A percentile compares a stretch with the other conserved stretches of the same genome.
phyloP scores from a whole-genome alignment of 768 basidiomycete genomes.

The Xerocomellus dryophilus region DNA sequence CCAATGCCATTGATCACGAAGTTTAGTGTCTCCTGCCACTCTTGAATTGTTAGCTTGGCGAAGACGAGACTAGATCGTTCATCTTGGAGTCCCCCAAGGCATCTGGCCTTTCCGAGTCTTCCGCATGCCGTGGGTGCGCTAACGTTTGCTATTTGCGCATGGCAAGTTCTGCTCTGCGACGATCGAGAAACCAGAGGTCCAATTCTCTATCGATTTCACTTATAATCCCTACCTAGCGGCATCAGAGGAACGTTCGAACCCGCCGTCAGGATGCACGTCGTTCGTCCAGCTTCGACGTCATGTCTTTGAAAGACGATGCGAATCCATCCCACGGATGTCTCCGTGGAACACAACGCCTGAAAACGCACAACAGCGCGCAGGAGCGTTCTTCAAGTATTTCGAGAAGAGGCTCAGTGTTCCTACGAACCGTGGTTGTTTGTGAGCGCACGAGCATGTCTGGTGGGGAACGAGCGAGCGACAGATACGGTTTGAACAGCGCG shows the following conservation, averaged over 20 bases:
- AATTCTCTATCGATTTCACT: slow-evolving; percentile 49
- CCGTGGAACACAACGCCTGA: slow-evolving; percentile 51
- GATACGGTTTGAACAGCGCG: background rate
- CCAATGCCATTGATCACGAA: slow-evolving; percentile 35
- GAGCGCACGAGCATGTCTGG: background rate
- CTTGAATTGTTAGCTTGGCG: background rate
- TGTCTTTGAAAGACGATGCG: background rate
- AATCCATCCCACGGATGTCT: slow-evolving; percentile 41
- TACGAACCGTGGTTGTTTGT: slow-evolving; percentile 60
- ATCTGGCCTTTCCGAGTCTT: background rate
- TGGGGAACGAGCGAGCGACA: background rate
- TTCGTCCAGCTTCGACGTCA: background rate
- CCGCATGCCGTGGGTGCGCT: background rate
- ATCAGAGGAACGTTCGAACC: slow-evolving; percentile 61
- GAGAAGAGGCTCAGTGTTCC: slow-evolving; percentile 46
- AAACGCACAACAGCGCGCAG: slow-evolving; percentile 51
- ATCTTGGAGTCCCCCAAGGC: slow-evolving; percentile 4
- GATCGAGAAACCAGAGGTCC: slow-evolving; percentile 49
- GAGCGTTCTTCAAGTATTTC: slow-evolving; percentile 51
- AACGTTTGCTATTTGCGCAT: background rate
- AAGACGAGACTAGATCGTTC: background rate
- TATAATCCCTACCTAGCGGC: slow-evolving; percentile 56
- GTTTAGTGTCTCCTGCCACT: too few relatives aligned
- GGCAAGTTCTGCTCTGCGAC: slow-evolving; percentile 41
- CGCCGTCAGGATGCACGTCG: slow-evolving; percentile 44